phyloP scores from a whole-genome alignment of 2,329 filamentous ascomycete species.

The Byssochlamys sp. region DNA sequence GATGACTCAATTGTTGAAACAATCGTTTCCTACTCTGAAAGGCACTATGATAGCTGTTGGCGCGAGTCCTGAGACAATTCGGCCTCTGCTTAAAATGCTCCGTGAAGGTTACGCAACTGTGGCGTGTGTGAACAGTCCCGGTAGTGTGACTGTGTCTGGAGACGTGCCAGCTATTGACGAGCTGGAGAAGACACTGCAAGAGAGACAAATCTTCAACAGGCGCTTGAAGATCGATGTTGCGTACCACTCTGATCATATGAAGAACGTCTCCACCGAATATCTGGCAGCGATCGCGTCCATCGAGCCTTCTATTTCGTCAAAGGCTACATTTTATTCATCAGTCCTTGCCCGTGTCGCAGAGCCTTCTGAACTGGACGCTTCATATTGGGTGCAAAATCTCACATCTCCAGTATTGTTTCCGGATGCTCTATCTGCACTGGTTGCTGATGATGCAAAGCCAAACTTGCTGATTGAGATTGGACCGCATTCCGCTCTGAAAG shows the following conservation, averaged over 20 bases:
- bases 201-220: slow-evolving; percentile 9
- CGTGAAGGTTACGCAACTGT: slow-evolving; percentile 9
- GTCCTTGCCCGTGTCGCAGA: background rate
- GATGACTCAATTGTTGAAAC: slow-evolving; percentile 5
- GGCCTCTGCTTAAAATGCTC: slow-evolving; percentile 3
- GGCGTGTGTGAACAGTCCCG: slow-evolving; percentile 30
- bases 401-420: background rate
- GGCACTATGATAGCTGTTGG: slow-evolving; percentile 12
- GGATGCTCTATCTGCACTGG: too few relatives aligned
- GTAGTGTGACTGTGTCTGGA: slow-evolving; percentile 28
- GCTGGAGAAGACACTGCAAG: slow-evolving; percentile 13
- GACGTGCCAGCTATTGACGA: slow-evolving; percentile 17
- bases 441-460: background rate
- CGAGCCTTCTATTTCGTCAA: background rate
- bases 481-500: slow-evolving; percentile 25
- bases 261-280: background rate
- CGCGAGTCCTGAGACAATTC: background rate
- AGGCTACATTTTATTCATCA: background rate
- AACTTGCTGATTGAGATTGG: slow-evolving; percentile 24
- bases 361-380: background rate
- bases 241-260: slow-evolving; percentile 18
- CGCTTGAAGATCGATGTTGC: slow-evolving; percentile 13
- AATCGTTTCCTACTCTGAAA: background rate
- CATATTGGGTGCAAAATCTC: slow-evolving; percentile 17
- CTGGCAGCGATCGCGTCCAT: background rate